Evolutionary conservation across 495 filamentous ascomycete genomes (phyloP).

Genomic region (Penicillium bovifimosum): DNA sequence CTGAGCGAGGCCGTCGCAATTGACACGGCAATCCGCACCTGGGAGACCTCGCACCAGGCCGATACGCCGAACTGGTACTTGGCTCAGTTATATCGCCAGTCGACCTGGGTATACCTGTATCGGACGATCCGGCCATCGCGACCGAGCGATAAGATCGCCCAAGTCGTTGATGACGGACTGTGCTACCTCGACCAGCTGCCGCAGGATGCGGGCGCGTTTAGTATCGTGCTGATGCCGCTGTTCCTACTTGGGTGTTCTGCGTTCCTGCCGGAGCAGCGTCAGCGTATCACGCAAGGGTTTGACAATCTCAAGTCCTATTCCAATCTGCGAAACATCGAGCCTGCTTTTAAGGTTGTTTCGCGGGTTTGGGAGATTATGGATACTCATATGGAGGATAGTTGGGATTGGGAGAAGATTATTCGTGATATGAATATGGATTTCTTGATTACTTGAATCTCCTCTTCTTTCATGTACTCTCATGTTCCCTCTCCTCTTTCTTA

Average conservation of each 20-base stretch:
- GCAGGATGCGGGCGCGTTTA: constrained; percentile 59
- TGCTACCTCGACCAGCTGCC: constrained; percentile 57
- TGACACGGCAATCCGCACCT: constrained; percentile 68
- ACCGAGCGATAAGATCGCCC: constrained; percentile 59
- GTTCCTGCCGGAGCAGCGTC: constrained; percentile 63
- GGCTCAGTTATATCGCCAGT: constrained; percentile 79
- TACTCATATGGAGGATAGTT: constrained; percentile 62
- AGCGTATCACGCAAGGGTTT: constrained; percentile 64
- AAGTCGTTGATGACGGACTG: constrained; percentile 76
- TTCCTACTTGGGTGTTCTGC: constrained; percentile 86
- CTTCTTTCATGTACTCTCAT: constrained; percentile 5
- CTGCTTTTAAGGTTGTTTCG: constrained; percentile 68
- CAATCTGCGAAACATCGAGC: constrained; percentile 73
- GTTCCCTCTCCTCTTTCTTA: not conserved
- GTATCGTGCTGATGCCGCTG: constrained; percentile 79
- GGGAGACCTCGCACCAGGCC: constrained; percentile 65
- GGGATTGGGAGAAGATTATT: constrained; percentile 90
- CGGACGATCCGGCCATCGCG: constrained; percentile 75
- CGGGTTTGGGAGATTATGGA: constrained; percentile 83
- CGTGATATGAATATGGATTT: constrained; percentile 75
- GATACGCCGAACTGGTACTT: constrained; percentile 71
- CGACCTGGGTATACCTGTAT: constrained; percentile 85
- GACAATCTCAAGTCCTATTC: constrained; percentile 69
- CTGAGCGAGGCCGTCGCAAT: constrained; percentile 73
- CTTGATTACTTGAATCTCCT: constrained; percentile 54